Percentiles rank a stretch among this genome's conserved stretches.
phyloP scores from a whole-genome alignment of 352 stramenopile species.

The Phytophthora palmivora region DNA sequence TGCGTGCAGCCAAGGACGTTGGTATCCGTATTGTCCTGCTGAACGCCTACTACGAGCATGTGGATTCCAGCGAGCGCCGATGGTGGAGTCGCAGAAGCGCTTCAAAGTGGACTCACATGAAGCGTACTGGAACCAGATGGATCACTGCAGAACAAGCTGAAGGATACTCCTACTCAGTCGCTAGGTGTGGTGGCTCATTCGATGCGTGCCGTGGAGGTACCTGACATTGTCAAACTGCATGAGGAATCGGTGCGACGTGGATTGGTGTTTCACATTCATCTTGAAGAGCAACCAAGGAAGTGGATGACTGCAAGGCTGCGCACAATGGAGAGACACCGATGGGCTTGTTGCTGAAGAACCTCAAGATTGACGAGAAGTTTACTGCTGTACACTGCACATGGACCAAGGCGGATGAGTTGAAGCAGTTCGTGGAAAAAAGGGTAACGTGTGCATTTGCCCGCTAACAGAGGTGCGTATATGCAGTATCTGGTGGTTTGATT shows the following conservation, averaged over 20 bases:
- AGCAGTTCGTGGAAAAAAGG: constrained; percentile 64
- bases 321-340: constrained; percentile 68
- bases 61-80: constrained; percentile 63
- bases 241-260: constrained; percentile 67
- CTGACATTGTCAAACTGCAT: constrained; percentile 70
- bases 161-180: constrained; percentile 51
- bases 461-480: constrained; percentile 58
- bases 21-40: constrained; percentile 78
- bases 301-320: constrained; percentile 75
- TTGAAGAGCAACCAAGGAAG: constrained; percentile 79
- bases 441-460: constrained; percentile 81
- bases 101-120: constrained; percentile 76
- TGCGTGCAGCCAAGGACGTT: constrained; percentile 65
- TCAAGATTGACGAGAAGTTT: constrained; percentile 77
- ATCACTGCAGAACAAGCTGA: constrained; percentile 41
- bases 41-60: constrained; percentile 81
- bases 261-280: constrained; percentile 75
- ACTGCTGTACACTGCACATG: constrained; percentile 83
- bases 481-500: neutral
- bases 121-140: constrained; percentile 79
- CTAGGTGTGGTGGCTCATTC: constrained; percentile 81
- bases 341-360: constrained; percentile 66
- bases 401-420: constrained; percentile 62
- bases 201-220: constrained; percentile 70
- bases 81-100: constrained; percentile 69